Base-by-base conservation (phyloP, 257 asterid species). In the Schizonepeta tenuifolia region DNA sequence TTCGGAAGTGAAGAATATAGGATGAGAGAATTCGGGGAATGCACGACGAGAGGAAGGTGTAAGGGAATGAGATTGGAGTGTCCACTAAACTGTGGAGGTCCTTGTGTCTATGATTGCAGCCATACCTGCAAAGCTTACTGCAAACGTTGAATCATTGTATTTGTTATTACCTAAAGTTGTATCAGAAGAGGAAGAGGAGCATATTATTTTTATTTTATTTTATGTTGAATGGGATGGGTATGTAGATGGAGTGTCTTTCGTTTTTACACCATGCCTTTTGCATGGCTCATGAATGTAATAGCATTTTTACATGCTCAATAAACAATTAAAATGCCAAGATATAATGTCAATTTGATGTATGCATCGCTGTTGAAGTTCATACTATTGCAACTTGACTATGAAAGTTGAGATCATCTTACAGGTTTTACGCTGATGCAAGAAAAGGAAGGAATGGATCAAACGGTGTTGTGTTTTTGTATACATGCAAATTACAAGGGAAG, bases 401-500 rank as follows among this genome's bases (percentile, higher is more conserved):
- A 28, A 15, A 65, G 71, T 26, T 14, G 33, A 64, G 55, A 64
- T 41, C 5, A 22, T 21, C 55, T 64, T 41, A 43, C 55, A 43
- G 13, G 67, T 6, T 56, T 56, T n/a, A 15, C 22, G 74, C 11
- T 36, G 50, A 11, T 33, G 7, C 14, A 35, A 55, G 38, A n/a
- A 22, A 10, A 31, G 0, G 71, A 13, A 41, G 28, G 31, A 13
- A 15, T 9, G 46, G 17, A 3, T 14, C 41, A 57, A 40, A 41
- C 36, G 0, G 3, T 40, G 54, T 6, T n/a, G n/a, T n/a, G n/a
- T n/a, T n/a, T n/a, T 13, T 14, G 70, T 1, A 26, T 67, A 17
- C 12, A 15, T 5, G 50, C 3, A 10, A 49, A 76, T 75, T 71
- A 82, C 75, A 86, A 22, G 24, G 96, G 90, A 11, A 91, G 89